Base-by-base conservation (phyloP, 306 rosid genomes). In the Cicer arietinum region DNA sequence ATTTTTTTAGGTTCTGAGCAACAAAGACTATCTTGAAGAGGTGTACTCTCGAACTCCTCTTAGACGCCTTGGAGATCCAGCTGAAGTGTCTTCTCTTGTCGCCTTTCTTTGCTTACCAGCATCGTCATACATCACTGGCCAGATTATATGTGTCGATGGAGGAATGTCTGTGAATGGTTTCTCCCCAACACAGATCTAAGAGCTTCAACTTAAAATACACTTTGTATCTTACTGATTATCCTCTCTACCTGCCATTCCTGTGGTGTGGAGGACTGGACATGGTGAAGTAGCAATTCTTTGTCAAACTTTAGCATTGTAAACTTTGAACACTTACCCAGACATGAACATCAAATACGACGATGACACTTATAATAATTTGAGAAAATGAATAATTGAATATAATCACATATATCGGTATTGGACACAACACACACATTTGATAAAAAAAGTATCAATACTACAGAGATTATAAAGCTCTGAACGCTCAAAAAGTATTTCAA, bases 31-130 rank as follows among this genome's bases (percentile, higher is more conserved):
- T 63, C 61, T 83, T 18, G 88, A 89, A 84, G 94, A 89, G 83
- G 90, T 91, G 67, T 89, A 91, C 76, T 78, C 89, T 13, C 81
- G 87, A 76, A 90, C 97, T 50, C 93, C 97, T 12, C 87, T 90
- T 12, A 52, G 87, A 73, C 86, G 96, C 41, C 76, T 88, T 1
- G 96, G 93, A 61, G 89, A 90, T 65, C 96, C 97, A 20, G 74
- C 47, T 2, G 96, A 92, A 79, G 93, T 92, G 30, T 88, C 95
- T 7, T 83, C 92, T 62, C 61, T 84, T 17, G 95, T 89, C 42
- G 91, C 92, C 73, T 91, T 88, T 86, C 87, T 88, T 68, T 91
- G 95, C 88, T 75, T 89, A 42, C 97, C 97, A 25, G 97, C 92
- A 39, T 84, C 93, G 6, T 88, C 95, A 30, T 91, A 88, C 79